phyloP scores from a whole-genome alignment of 2,329 filamentous ascomycete genomes.

The Claviceps sp. region DNA sequence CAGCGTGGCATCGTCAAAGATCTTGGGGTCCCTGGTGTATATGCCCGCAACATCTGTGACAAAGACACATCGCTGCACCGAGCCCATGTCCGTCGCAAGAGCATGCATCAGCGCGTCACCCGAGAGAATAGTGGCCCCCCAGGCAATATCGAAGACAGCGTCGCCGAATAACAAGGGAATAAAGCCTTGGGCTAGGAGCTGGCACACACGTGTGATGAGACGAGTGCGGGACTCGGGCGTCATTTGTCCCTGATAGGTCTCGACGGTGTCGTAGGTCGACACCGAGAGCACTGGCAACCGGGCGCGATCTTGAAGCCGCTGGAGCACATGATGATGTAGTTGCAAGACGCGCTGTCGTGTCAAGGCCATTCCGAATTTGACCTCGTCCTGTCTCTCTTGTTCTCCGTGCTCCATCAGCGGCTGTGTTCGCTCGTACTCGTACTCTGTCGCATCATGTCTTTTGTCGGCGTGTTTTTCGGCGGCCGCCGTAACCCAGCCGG shows the following conservation, averaged over 20 bases:
- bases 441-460: background rate
- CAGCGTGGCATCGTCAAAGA: background rate
- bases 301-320: background rate
- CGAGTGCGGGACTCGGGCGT: background rate
- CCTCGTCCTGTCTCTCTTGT: background rate
- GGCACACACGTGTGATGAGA: background rate
- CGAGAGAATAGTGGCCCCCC: conserved; percentile 2
- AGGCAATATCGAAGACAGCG: conserved; percentile 1
- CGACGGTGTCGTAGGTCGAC: conserved; percentile 3
- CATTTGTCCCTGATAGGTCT: conserved; percentile 1
- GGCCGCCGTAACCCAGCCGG: background rate
- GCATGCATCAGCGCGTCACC: conserved; percentile 4
- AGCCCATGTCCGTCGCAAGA: background rate
- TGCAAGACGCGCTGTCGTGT: conserved; percentile 1
- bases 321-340: conserved; percentile 2
- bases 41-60: conserved; percentile 4
- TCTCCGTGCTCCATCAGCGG: background rate
- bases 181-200: conserved; percentile 1
- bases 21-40: conserved; percentile 2
- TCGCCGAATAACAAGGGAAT: conserved; percentile 3
- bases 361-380: conserved; percentile 3
- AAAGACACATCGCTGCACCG: conserved; percentile 2
- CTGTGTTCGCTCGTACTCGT: background rate
- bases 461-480: background rate
- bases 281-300: conserved; percentile 2